Evolutionary conservation across 106 monocot genomes (phyloP), one percentile per base, ranked within the genome.

Genomic region (Ottelia alismoides): DNA sequence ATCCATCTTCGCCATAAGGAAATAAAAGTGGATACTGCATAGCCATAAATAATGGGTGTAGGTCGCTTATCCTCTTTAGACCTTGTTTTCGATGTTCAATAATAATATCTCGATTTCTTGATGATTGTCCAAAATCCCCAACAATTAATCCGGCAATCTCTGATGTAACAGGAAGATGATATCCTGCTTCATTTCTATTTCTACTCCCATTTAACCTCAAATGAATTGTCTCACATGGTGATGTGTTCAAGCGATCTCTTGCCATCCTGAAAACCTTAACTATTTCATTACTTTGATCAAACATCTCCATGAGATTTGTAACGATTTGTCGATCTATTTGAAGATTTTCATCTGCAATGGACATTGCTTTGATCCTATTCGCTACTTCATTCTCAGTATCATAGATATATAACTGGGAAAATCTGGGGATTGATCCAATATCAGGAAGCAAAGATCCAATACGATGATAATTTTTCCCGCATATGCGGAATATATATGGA

Each of bases 11-110:
- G 10, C 50, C 64, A 32, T 65, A 53, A 18, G 65, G 58, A 31
- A 72, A 72, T 14, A 72, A 20, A 1, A 72, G 25, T 0, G 65
- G 72, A 26, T 72, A 71, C 56, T 71, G 63, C 23, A 71, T 14
- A 19, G 64, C 31, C 65, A 66, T 66, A 55, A n/a, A 67, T 16
- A 20, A 27, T 22, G 53, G 59, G 31, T 60, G 73, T 0, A 19
- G 3, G 21, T 64, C 56, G 17, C 26, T 27, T 10, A 73, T 66
- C 45, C 59, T 11, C 25, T 61, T 14, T 3, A 61, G 27, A 1
- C 23, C 18, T 30, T n/a, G 10, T 43, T 1, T 27, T 53, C 25
- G 26, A 22, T 60, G 10, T 10, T 57, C 30, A 14, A 73, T 5
- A 28, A 73, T 45, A 35, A 67, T 59, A 32, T 73, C 73, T 40